Evolutionary conservation across 2,329 filamentous ascomycete species (phyloP).

Genomic region (Cordyceps cicadae): DNA sequence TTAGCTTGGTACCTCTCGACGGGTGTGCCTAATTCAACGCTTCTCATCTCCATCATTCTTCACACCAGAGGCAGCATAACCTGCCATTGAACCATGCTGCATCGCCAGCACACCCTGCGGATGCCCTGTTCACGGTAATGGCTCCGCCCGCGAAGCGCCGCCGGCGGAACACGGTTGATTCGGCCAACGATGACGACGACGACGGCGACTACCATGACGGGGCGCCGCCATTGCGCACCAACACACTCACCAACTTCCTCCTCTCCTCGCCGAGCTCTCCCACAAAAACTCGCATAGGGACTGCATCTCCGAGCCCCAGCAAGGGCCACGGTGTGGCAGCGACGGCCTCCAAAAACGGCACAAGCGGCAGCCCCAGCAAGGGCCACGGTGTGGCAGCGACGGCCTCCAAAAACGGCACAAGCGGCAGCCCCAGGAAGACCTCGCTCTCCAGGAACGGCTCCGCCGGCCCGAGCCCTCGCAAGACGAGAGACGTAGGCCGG

Average conservation of each 20-base stretch:
- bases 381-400: not conserved
- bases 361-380: constrained; percentile 21
- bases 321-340: constrained; percentile 20
- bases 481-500: constrained; percentile 30
- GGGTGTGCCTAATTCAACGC: not conserved
- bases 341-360: constrained; percentile 15
- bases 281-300: constrained; percentile 22
- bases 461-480: constrained; percentile 30
- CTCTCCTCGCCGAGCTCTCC: constrained; percentile 43
- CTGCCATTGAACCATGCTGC: constrained; percentile 10
- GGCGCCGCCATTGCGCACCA: constrained; percentile 23
- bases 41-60: not conserved
- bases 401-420: constrained; percentile 15
- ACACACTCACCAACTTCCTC: constrained; percentile 46
- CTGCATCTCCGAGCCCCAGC: constrained; percentile 34
- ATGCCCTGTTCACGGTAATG: constrained; percentile 36
- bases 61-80: not conserved
- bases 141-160: constrained; percentile 51
- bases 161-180: constrained; percentile 46
- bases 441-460: constrained; percentile 21
- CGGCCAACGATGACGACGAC: constrained; percentile 43
- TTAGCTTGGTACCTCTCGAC: not conserved
- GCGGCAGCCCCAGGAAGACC: constrained; percentile 16
- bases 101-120: constrained; percentile 19
- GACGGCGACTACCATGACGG: constrained; percentile 3